Base-by-base conservation (phyloP, 768 basidiomycete species). In the Leccinum subgranulosum region DNA sequence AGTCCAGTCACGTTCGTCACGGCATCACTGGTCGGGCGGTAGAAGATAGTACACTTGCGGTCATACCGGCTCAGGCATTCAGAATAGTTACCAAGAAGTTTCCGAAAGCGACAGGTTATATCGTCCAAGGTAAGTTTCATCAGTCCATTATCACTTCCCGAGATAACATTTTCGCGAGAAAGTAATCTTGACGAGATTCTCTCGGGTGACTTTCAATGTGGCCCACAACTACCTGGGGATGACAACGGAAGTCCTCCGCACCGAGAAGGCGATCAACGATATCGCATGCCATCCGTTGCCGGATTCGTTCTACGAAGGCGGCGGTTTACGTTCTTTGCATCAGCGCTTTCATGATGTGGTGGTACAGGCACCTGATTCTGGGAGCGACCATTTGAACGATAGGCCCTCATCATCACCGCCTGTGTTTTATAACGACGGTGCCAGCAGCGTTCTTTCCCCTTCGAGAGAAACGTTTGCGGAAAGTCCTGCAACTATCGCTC, bases 61-160 rank as follows among this genome's bases (percentile, higher is more conserved):
- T 99, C 10, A 98, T 99, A 55, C 97, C 97, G 25, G 96, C 97
- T 2, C 94, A 98, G 71, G 97, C 96, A 4, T 99, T 99, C 75
- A 81, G 89, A 55, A 81, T 94, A 51, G 76, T 99, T 41, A 98
- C 96, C 3, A 92, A 95, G 74, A 94, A 96, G 69, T 97, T 90
- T 65, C 97, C 97, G 0, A 98, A 98, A 66, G 94, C 97, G 3
- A 92, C 94, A 36, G 94, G 95, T 4, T 94, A 95, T 65, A 94
- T 98, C 57, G 93, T 97, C 0, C 92, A 95, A 83, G 93, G 94
- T 86, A 66, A 34, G 69, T 59, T 6, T 46, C 28, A 41, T 5
- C 36, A 23, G 0, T 58, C 31, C 21, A n/a, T 14, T 31, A 3
- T 53, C n/a, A 43, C 60, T 53, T 64, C 65, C 28, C 23, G 31